A percentile compares a stretch with the other conserved stretches of the same genome.
phyloP scores from a whole-genome alignment of 2,329 filamentous ascomycete species.

The Mycosphaerella arachidis region DNA sequence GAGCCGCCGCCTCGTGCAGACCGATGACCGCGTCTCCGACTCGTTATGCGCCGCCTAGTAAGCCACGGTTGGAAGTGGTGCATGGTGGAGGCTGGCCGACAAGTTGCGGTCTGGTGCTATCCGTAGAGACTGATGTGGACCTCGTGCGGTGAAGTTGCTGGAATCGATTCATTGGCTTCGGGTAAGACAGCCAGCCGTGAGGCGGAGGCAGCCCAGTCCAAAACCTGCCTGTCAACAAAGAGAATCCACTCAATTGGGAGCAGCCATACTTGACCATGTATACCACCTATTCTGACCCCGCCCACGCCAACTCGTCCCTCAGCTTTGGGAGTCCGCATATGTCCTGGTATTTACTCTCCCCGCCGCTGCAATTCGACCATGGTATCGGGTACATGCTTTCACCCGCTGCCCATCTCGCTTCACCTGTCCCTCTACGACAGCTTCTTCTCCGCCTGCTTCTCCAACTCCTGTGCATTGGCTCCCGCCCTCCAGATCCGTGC shows the following conservation, averaged over 20 bases:
- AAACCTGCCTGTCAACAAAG: neutral
- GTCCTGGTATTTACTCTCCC: neutral
- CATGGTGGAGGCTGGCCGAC: neutral
- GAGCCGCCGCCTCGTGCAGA: too few relatives aligned
- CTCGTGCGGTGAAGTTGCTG: neutral
- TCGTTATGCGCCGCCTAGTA: neutral
- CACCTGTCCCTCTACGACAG: neutral
- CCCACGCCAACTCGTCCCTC: neutral
- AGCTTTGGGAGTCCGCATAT: neutral
- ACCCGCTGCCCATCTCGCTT: neutral
- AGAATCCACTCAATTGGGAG: neutral
- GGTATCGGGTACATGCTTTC: neutral
- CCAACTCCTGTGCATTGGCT: slow-evolving; percentile 20
- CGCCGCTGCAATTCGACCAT: neutral
- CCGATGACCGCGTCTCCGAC: too few relatives aligned
- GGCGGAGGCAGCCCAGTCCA: neutral
- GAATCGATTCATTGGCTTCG: neutral
- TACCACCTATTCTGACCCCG: neutral
- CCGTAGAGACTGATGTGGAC: neutral
- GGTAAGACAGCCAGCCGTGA: neutral
- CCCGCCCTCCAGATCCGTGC: slow-evolving; percentile 81
- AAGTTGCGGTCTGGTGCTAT: neutral
- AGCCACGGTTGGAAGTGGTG: neutral
- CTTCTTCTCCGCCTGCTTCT: slow-evolving; percentile 12
- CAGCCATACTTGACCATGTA: neutral